Base-by-base conservation (phyloP, 768 basidiomycete species). In the Goffeauzyma gilvescens region DNA sequence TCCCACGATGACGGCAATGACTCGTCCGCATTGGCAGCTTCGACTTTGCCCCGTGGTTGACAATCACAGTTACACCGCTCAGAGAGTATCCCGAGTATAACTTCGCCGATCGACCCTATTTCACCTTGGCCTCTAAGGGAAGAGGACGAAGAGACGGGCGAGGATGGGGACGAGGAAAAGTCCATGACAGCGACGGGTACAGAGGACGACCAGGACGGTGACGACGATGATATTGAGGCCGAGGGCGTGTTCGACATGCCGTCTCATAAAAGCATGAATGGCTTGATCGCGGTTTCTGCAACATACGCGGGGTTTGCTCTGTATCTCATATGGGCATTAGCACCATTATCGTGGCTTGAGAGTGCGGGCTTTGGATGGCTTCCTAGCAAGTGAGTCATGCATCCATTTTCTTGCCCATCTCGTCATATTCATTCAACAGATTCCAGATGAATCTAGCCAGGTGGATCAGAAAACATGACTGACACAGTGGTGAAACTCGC, bases 41-140 rank as follows among this genome's bases (percentile, higher is more conserved):
- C n/a, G n/a, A n/a, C n/a, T n/a, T n/a, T n/a, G n/a, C n/a, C n/a
- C n/a, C n/a, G n/a, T n/a, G n/a, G n/a, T n/a, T n/a, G n/a, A n/a
- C n/a, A n/a, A n/a, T n/a, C n/a, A n/a, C n/a, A n/a, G n/a, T n/a
- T n/a, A n/a, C n/a, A n/a, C n/a, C n/a, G n/a, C n/a, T n/a, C n/a
- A n/a, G n/a, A n/a, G n/a, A n/a, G n/a, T n/a, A n/a, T n/a, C n/a
- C n/a, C n/a, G n/a, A n/a, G n/a, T n/a, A n/a, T n/a, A n/a, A 40
- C 41, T 1, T 58, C 62, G 4, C 55, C 62, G 1, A 42, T 58
- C 6, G 39, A 47, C 2, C 62, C 62, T 6, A 54, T 63, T 46
- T 63, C 61, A 9, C 59, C 61, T 6, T 63, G 62, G 62, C 58
- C 58, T 23, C 33, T n/a, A n/a, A n/a, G n/a, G n/a, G n/a, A n/a